Base-by-base conservation (phyloP, 1,284 basidiomycete species). In the Apiotrichum siamense region DNA sequence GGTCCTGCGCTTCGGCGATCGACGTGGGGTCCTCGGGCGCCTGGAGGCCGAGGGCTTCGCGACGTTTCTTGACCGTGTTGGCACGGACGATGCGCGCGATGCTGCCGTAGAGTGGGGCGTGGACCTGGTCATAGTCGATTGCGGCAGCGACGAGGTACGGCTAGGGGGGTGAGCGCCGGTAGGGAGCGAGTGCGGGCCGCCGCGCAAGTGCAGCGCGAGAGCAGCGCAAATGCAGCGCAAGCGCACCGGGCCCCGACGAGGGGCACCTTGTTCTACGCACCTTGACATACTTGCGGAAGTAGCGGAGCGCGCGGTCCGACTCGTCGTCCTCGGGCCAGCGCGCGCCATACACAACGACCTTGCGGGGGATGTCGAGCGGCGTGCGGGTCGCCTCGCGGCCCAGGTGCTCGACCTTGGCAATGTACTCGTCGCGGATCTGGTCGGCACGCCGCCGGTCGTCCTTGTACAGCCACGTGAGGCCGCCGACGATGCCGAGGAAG, bases 281-380 rank as follows among this genome's bases (percentile, higher is more conserved):
- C 85, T 96, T 96, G 78, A 97, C 83, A 75, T 96, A 97, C 77
- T 88, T 90, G 68, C 88, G 85, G 76, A 97, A 98, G 78, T 89
- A 91, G 70, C 79, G 83, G 65, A 88, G 76, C 48, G 84, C 82
- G 57, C 88, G 83, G 69, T 92, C 85, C 60, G 84, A 83, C 67
- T 97, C 92, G 65, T 94, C 90, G 72, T 98, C 96, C 42, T 88
- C 92, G 1, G 93, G 91, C 82, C 91, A 94, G 69, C 87, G 88
- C 33, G 83, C 82, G 26, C 85, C 88, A 65, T 89, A 91, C 20
- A 97, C 90, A 2, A 80, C 84, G 51, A 97, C 84, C 69, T 85
- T 89, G 39, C 93, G 81, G 6, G 88, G 83, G 53, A 80, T 77
- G 25, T 85, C 89, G 60, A 84, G 73, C 25, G 83, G 81, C 7